phyloP scores from a whole-genome alignment of 1,284 basidiomycete genomes.

The Anthracocystis walkeri region DNA sequence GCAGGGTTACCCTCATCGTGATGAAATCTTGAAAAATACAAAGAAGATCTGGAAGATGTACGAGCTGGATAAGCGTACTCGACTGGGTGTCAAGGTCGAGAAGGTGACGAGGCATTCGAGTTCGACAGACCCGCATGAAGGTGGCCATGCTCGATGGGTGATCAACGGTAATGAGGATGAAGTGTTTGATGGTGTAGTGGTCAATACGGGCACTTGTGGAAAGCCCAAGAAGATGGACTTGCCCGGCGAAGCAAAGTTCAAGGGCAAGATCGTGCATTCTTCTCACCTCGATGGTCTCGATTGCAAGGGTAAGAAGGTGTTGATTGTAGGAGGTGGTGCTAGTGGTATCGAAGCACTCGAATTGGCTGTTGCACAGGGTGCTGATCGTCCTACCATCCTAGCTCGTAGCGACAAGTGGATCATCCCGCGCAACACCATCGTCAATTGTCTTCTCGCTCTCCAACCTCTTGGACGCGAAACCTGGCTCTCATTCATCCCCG shows the following conservation, averaged over 20 bases:
- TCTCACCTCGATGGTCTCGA: slow-evolving; percentile 73
- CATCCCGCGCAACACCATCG: slow-evolving; percentile 71
- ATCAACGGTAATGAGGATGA: slow-evolving; percentile 70
- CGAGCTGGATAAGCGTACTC: slow-evolving; percentile 73
- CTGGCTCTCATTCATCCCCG: slow-evolving; percentile 71
- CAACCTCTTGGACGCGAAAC: slow-evolving; percentile 75
- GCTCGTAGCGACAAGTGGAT: slow-evolving; percentile 70
- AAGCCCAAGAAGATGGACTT: slow-evolving; percentile 73
- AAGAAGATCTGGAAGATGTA: slow-evolving; percentile 75
- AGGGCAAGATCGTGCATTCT: slow-evolving; percentile 74
- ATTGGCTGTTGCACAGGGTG: slow-evolving; percentile 70
- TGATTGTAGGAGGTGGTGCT: slow-evolving; percentile 75
- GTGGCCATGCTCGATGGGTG: slow-evolving; percentile 73
- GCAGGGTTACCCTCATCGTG: slow-evolving; percentile 73
- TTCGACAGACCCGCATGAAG: slow-evolving; percentile 67
- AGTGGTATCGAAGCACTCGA: slow-evolving; percentile 77
- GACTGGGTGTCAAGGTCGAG: slow-evolving; percentile 71
- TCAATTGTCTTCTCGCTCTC: slow-evolving; percentile 74
- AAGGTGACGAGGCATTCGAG: slow-evolving; percentile 64
- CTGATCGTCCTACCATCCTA: slow-evolving; percentile 73
- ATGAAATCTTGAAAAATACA: slow-evolving; percentile 76
- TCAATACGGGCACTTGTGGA: slow-evolving; percentile 75
- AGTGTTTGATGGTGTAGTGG: slow-evolving; percentile 76
- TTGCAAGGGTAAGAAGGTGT: slow-evolving; percentile 72
- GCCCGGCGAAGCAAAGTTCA: slow-evolving; percentile 72